phyloP scores from a whole-genome alignment of 2,329 filamentous ascomycete species.

The Fusarium penzigii region DNA sequence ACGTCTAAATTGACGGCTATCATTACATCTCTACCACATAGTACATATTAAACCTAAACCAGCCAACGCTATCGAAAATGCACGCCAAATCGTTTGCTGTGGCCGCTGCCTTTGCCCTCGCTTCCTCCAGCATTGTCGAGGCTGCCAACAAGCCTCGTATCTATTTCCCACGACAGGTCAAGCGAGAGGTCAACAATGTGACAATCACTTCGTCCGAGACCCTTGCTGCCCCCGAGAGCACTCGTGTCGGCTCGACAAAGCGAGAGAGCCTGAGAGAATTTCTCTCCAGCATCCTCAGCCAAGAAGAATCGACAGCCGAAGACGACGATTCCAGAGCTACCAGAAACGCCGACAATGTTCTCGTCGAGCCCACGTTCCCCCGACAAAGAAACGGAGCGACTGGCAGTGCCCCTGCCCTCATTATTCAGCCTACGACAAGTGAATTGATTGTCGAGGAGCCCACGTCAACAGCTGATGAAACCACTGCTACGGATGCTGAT shows the following conservation, averaged over 20 bases:
- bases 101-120: conserved; percentile 51
- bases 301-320: conserved; percentile 1
- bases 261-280: conserved; percentile 24
- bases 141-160: conserved; percentile 48
- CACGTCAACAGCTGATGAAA: conserved; percentile 10
- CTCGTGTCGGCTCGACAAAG: conserved; percentile 13
- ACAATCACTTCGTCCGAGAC: conserved; percentile 37
- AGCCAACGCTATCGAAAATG: conserved; percentile 41
- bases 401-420: conserved; percentile 18
- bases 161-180: conserved; percentile 60
- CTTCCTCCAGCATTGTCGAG: conserved; percentile 48
- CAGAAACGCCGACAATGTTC: background rate
- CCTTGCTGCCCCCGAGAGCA: conserved; percentile 12
- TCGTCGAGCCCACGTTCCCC: conserved; percentile 16
- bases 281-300: conserved; percentile 24
- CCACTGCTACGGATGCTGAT: conserved; percentile 3
- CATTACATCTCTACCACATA: conserved; percentile 15
- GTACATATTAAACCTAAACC: conserved; percentile 20
- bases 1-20: conserved; percentile 21
- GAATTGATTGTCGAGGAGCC: conserved; percentile 5
- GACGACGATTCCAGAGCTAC: background rate
- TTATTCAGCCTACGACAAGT: conserved; percentile 24
- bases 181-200: conserved; percentile 48
- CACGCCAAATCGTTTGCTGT: conserved; percentile 48
- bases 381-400: conserved; percentile 12